Base-by-base conservation (phyloP, 2,329 filamentous ascomycete species). In the Penicillium sp. region DNA sequence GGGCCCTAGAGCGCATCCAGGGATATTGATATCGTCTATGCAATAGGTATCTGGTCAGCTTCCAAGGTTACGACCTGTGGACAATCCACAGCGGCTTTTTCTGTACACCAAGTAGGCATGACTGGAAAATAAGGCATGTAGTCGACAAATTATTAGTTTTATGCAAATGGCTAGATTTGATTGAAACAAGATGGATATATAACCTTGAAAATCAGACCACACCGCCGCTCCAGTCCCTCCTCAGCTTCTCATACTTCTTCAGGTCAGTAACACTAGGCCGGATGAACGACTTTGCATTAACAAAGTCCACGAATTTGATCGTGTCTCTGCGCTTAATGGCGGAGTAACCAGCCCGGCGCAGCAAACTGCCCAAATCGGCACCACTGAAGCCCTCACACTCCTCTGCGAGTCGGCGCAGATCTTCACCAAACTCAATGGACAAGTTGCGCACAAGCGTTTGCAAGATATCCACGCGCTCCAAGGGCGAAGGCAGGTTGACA, bases 401-500 rank as follows among this genome's bases (percentile, higher is more conserved):
- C 31, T 83, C 78, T 0, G 90, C 93, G 4, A 96, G 79, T 3
- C 75, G 73, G 3, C 83, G 83, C 1, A 94, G 74, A 1, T 78
- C 75, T 0, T 82, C 77, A 10, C 77, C 71, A 49, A 81, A 81
- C 4, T 82, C 77, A 8, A 85, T 73, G 2, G 72, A 75, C 31
- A 81, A 77, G 18, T 78, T 80, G 50, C 78, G 78, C 29, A 76
- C 67, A 54, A 88, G 68, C 3, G 92, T 90, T 51, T 81, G 81
- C 21, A 99, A 79, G 57, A 99, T 99, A 53, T 95, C 91, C 0
- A 89, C 89, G 13, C 94, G 83, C 69, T 96, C 92, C 7, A 86
- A 81, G 0, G 87, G 79, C 24, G 85, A 87, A 0, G 94, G 94
- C 0, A 97, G 77, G 65, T 94, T 92, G 38, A 99, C 88, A 63